A percentile compares a stretch with the other conserved stretches of the same genome.
Conservation (phyloP, 2,329 filamentous ascomycete genomes). For the Chaetomium sp. region DNA sequence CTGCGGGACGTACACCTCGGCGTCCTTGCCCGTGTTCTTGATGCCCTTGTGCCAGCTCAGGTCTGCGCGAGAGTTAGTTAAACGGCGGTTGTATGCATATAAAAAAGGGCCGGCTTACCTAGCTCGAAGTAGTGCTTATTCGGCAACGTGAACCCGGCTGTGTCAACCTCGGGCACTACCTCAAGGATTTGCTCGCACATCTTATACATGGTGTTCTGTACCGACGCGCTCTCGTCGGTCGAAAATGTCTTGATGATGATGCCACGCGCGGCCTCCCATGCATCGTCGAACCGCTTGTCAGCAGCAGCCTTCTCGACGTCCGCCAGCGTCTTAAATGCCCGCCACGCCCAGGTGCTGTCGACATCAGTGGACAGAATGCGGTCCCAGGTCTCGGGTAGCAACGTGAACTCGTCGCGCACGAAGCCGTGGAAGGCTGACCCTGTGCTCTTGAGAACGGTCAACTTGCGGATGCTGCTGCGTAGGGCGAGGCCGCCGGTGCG, state of each 20-base stretch:
- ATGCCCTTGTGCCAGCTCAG: slow-evolving; percentile 93
- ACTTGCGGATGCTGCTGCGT: slow-evolving; percentile 68
- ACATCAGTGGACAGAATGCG: slow-evolving; percentile 93
- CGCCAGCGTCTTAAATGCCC: slow-evolving; percentile 56
- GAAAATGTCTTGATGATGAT: slow-evolving; percentile 93
- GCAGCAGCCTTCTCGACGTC: slow-evolving; percentile 54
- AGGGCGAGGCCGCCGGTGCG: slow-evolving; percentile 66
- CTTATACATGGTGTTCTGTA: slow-evolving; percentile 98
- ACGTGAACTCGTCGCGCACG: slow-evolving; percentile 87
- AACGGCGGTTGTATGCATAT: neutral
- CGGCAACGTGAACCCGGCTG: slow-evolving; percentile 76
- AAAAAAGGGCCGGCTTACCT: slow-evolving; percentile 46
- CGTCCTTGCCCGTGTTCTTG: slow-evolving; percentile 92
- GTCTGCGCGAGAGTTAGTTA: slow-evolving; percentile 47
- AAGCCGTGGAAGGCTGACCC: slow-evolving; percentile 95
- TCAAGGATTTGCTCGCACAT: slow-evolving; percentile 86
- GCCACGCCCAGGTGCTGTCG: slow-evolving; percentile 82
- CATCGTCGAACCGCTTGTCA: slow-evolving; percentile 64
- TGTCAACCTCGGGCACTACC: slow-evolving; percentile 62
- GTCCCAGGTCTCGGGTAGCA: slow-evolving; percentile 84
- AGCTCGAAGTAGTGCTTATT: slow-evolving; percentile 99
- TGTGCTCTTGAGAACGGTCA: slow-evolving; percentile 92
- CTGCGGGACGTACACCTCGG: slow-evolving; percentile 92
- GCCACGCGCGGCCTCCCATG: slow-evolving; percentile 68
- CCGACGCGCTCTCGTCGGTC: slow-evolving; percentile 81